Base-by-base conservation (phyloP, 768 basidiomycete genomes). In the Suillus variegatus region DNA sequence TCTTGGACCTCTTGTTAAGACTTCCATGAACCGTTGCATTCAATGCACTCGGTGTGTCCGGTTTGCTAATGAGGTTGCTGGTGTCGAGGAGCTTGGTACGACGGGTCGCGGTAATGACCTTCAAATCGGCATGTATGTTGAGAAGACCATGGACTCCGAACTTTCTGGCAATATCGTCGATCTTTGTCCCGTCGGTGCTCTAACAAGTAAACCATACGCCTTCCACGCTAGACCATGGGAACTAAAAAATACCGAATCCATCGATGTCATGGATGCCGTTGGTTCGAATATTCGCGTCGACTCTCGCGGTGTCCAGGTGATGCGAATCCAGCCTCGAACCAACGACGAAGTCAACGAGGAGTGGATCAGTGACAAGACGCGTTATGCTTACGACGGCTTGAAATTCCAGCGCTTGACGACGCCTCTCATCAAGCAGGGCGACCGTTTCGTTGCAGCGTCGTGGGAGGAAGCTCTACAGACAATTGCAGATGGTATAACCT, bases 331-430 rank as follows among this genome's bases (percentile, higher is more conserved):
- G 74, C 97, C 97, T 1, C 87, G 92, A 73, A 93, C 94, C 60
- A 99, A 98, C 75, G 97, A 99, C 77, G 93, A 97, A 70, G 90
- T 99, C 68, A 99, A 99, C 77, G 97, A 99, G 82, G 97, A 99
- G 78, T 99, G 97, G 97, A 97, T 99, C 76, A 95, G 86, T 77
- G 97, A 99, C 85, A 99, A 99, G 85, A 95, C 97, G 2, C 92
- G 97, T 64, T 95, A 95, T 77, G 93, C 97, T 1, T 92, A 95
- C 77, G 97, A 99, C 72, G 97, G 97, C 12, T 85, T 99, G 40
- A 88, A 88, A 73, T 97, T 94, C 84, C 97, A 99, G 77, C 91
- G 97, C 25, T 82, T 99, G 71, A 98, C 96, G 4, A 90, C 90
- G 0, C 97, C 97, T 3, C 85, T 99, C 51, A 80, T 98, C 68